A percentile compares a stretch with the other conserved stretches of the same genome.
These are phyloP conservation scores for Boletus sp. DNA, from an alignment of 768 basidiomycete species.

Conservation along the genomic window DNA sequence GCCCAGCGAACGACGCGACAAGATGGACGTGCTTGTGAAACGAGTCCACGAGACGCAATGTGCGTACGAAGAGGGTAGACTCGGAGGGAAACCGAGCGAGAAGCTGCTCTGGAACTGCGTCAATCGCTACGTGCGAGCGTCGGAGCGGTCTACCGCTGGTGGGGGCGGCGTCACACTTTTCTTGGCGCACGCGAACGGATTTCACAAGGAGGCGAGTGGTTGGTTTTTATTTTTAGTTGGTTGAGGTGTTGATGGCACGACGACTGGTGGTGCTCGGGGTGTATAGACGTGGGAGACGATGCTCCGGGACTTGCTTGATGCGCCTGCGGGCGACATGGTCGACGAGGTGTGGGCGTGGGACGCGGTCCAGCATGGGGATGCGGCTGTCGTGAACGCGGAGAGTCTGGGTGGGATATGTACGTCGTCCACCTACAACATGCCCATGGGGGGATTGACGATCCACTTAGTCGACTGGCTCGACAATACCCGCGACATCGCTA, in stretches of 20 bases:
- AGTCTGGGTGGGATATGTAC: constrained; percentile 57
- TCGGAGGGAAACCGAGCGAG: constrained; percentile 16
- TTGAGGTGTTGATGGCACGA: neutral
- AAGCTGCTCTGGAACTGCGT: constrained; percentile 62
- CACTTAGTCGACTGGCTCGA: constrained; percentile 72
- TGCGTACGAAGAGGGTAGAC: constrained; percentile 11
- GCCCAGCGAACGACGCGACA: constrained; percentile 8
- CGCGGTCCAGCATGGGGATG: constrained; percentile 80
- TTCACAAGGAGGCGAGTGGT: constrained; percentile 75
- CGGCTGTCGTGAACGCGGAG: constrained; percentile 64
- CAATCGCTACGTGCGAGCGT: constrained; percentile 57
- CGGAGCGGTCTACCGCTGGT: neutral
- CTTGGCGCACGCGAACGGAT: constrained; percentile 82
- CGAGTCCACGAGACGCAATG: constrained; percentile 19
- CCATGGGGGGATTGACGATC: neutral
- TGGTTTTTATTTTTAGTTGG: neutral
- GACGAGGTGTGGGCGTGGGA: constrained; percentile 84
- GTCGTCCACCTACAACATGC: constrained; percentile 22
- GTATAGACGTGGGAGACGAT: constrained; percentile 77
- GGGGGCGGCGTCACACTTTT: constrained; percentile 55
- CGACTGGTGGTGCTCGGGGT: neutral
- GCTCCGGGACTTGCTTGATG: constrained; percentile 49
- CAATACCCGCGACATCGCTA: constrained; percentile 71
- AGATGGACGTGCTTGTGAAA: constrained; percentile 10
- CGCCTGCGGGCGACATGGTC: constrained; percentile 40